A percentile compares a stretch with the other conserved stretches of the same genome.
phyloP scores from a whole-genome alignment of 1,284 basidiomycete species.

The Puccinia horiana region DNA sequence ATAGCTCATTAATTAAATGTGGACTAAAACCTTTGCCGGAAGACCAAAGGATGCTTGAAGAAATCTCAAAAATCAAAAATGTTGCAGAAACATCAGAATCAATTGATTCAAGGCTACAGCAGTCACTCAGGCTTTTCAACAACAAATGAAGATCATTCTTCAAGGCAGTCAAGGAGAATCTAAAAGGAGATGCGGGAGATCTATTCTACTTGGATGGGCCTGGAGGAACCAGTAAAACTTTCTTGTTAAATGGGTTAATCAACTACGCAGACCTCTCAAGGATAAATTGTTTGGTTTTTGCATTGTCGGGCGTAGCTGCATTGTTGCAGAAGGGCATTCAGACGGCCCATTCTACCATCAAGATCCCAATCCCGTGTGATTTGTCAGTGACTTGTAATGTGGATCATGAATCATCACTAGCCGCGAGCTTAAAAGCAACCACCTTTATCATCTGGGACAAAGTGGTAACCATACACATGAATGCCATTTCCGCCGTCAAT shows the following conservation, averaged over 20 bases:
- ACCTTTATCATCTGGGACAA: slow-evolving; percentile 42
- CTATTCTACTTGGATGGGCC: slow-evolving; percentile 63
- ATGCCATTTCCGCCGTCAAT: slow-evolving; percentile 30
- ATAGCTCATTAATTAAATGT: too few species aligned
- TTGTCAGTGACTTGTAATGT: neutral
- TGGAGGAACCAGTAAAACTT: slow-evolving; percentile 65
- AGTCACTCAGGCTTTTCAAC: neutral
- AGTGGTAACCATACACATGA: slow-evolving; percentile 4
- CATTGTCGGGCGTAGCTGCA: slow-evolving; percentile 62
- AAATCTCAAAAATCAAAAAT: too few species aligned
- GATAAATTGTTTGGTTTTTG: slow-evolving; percentile 57
- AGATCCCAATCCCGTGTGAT: slow-evolving; percentile 59
- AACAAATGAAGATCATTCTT: neutral
- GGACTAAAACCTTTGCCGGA: slow-evolving; percentile 59
- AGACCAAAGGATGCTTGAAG: too few species aligned
- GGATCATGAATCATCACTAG: neutral
- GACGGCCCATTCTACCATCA: slow-evolving; percentile 62
- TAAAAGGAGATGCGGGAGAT: too few species aligned
- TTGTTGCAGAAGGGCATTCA: slow-evolving; percentile 61
- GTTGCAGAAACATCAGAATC: too few species aligned
- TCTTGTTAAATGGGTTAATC: slow-evolving; percentile 61
- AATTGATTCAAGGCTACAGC: neutral
- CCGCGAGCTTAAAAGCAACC: neutral
- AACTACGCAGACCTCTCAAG: slow-evolving; percentile 59
- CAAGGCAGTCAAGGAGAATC: neutral